Evolutionary conservation across 257 asterid genomes (phyloP).

Genomic region (Scutellaria galericulata): DNA sequence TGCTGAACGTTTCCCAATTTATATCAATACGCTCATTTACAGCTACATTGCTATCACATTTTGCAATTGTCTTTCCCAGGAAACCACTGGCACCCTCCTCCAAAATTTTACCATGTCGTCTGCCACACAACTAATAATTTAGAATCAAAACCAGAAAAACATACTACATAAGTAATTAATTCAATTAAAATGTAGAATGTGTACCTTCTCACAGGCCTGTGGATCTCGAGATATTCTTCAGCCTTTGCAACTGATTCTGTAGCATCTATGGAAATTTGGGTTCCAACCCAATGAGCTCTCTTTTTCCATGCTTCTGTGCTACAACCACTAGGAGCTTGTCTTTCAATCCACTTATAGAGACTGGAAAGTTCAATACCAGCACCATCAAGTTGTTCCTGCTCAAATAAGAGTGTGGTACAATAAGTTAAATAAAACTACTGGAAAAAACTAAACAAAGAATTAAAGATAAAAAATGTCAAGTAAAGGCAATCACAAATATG

Average conservation of each 20-base stretch:
- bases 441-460: not conserved
- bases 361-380: slow-evolving; percentile 75
- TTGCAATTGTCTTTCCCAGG: slow-evolving; percentile 55
- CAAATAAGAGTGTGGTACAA: not conserved
- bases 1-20: slow-evolving; percentile 65
- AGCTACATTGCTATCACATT: slow-evolving; percentile 37
- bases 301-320: slow-evolving; percentile 75
- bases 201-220: slow-evolving; percentile 70
- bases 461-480: not conserved
- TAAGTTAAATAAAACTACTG: not conserved
- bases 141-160: slow-evolving; percentile 30
- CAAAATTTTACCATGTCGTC: slow-evolving; percentile 23
- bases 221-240: slow-evolving; percentile 64
- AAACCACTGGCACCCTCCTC: slow-evolving; percentile 84
- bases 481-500: too few relatives aligned
- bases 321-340: slow-evolving; percentile 64
- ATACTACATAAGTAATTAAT: not conserved
- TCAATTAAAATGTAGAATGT: slow-evolving; percentile 11
- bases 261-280: slow-evolving; percentile 50
- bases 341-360: slow-evolving; percentile 76
- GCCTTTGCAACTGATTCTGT: slow-evolving; percentile 54
- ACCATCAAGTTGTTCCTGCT: slow-evolving; percentile 82
- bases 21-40: slow-evolving; percentile 31
- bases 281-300: slow-evolving; percentile 78
- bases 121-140: slow-evolving; percentile 35